phyloP scores from a whole-genome alignment of 148 eudicot species.

The Hydrangea macrophylla region DNA sequence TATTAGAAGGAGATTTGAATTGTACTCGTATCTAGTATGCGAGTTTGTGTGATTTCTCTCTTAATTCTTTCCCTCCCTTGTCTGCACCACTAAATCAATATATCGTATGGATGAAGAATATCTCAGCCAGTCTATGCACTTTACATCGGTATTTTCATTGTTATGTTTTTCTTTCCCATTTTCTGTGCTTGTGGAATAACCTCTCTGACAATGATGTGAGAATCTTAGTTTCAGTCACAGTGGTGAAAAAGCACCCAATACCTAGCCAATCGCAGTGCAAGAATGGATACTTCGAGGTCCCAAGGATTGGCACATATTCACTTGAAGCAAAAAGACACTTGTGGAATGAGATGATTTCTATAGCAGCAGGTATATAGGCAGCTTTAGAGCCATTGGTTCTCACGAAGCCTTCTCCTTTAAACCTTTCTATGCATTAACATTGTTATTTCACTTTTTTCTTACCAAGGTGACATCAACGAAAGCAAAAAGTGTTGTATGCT shows the following conservation, averaged over 20 bases:
- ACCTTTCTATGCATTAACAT: neutral
- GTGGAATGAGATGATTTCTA: constrained; percentile 11
- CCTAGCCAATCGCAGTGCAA: constrained; percentile 14
- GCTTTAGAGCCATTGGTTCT: neutral
- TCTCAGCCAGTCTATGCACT: neutral
- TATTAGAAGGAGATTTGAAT: no score
- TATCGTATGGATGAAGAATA: constrained; percentile 9
- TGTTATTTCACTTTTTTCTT: neutral
- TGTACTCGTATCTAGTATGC: no score
- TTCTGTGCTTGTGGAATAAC: neutral
- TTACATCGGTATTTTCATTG: neutral
- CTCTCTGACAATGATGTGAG: constrained; percentile 4
- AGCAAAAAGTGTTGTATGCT: neutral
- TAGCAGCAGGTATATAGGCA: neutral
- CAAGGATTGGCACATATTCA: neutral
- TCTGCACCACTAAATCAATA: no score
- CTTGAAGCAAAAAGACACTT: constrained; percentile 4
- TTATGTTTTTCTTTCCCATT: neutral
- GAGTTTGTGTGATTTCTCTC: no score
- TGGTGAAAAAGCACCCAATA: constrained; percentile 17
- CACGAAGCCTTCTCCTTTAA: neutral
- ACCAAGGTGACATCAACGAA: neutral
- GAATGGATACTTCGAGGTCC: constrained; percentile 15
- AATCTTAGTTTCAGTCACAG: constrained; percentile 11
- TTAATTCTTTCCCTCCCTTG: no score